phyloP scores from a whole-genome alignment of 164 flowering plant genomes.

The Vitis rotundifolia region DNA sequence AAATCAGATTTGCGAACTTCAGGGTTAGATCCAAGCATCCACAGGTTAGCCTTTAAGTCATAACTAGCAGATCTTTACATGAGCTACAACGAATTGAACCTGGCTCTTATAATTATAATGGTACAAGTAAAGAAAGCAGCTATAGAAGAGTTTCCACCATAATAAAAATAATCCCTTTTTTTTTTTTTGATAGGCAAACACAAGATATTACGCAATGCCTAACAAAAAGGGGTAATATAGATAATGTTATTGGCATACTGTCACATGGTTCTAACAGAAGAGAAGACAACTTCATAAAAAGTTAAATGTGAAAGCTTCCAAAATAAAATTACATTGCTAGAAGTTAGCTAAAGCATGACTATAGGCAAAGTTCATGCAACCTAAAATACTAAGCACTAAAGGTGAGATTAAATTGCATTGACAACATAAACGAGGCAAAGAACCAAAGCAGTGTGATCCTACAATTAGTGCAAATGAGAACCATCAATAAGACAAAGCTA shows the following conservation, averaged over 20 bases:
- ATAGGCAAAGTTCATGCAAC: background rate
- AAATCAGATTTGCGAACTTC: no score
- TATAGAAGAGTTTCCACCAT: no score
- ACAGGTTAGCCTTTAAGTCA: no score
- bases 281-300: background rate
- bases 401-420: background rate
- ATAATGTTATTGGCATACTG: background rate
- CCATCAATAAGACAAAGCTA: conserved; percentile 1
- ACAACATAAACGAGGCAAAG: background rate
- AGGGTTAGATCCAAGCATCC: no score
- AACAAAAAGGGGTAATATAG: no score
- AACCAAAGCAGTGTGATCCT: background rate
- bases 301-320: background rate
- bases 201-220: no score
- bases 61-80: no score
- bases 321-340: background rate
- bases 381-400: background rate
- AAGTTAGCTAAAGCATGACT: background rate
- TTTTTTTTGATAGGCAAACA: no score
- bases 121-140: no score
- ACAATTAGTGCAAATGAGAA: background rate
- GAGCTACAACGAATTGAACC: no score
- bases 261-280: background rate
- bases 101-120: no score
- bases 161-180: no score